Base-by-base conservation (phyloP, 1,284 basidiomycete genomes). In the Ganoderma boninense region DNA sequence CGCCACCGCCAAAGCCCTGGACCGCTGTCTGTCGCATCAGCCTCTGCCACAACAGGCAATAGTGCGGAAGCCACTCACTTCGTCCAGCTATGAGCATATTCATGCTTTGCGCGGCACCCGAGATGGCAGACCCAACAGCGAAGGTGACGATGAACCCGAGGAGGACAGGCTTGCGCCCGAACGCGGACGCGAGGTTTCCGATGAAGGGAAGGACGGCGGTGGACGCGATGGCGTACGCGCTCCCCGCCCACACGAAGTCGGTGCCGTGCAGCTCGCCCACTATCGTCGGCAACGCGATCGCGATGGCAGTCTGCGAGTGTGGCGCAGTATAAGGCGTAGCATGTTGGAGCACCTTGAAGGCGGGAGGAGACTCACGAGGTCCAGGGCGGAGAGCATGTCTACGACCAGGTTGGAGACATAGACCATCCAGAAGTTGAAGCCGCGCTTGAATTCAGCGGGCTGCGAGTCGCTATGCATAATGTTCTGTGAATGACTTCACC, bases 1-100 rank as follows among this genome's bases (percentile, higher is more conserved):
- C 4, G 82, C 83, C n/a, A 4, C 63, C 63, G 2, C 85, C 86
- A 38, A 85, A 71, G 6, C 86, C 86, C 68, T 87, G 86, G 2
- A 87, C 75, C 4, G 80, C 83, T 79, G 60, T 2, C 0, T n/a
- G 14, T 23, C 11, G 18, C 23, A 5, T 38, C 8, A 64, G n/a
- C 13, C 7, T 10, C 40, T 1, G 32, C 16, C 35, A 32, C 57
- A 4, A 6, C 18, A 62, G 18, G 10, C 1, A 43, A 16, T n/a
- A 1, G 20, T 29, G 49, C 0, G 5, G 14, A 26, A n/a, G 40
- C 8, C 11, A 66, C 71, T 16, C n/a, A 71, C 72, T 68, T 29
- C 72, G 66, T 14, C 69, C 72, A 18, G 74, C 76, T 59, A 82
- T 81, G 64, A 85, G 69, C 79, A 78, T 80, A 23, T 75, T 76